phyloP scores from a whole-genome alignment of 805 yeast genomes.

The Kregervanrija fluxuum region DNA sequence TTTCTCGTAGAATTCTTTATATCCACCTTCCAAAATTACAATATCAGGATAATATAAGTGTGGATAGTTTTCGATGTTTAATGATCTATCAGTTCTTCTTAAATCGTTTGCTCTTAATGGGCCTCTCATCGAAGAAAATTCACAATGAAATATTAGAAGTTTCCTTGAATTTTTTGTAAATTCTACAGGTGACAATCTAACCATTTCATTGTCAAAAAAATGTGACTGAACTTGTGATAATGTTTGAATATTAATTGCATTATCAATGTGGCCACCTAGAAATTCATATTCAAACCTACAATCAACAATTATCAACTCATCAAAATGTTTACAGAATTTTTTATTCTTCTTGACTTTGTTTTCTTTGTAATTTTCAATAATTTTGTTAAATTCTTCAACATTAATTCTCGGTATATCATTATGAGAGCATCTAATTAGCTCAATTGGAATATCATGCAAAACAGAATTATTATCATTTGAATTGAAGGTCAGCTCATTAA shows the following conservation, averaged over 20 bases:
- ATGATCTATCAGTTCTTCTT: slow-evolving; percentile 71
- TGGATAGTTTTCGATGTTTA: slow-evolving; percentile 74
- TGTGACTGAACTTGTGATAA: slow-evolving; percentile 59
- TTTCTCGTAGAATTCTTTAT: slow-evolving; percentile 63
- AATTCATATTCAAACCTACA: slow-evolving; percentile 92
- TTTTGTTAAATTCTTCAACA: slow-evolving; percentile 47
- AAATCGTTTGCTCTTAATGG: slow-evolving; percentile 87
- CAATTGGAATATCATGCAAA: slow-evolving; percentile 4
- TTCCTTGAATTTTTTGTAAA: slow-evolving; percentile 25
- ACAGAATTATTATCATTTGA: slow-evolving; percentile 7
- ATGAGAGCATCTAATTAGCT: slow-evolving; percentile 24
- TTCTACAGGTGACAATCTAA: slow-evolving; percentile 17
- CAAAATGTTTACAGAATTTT: slow-evolving; percentile 40
- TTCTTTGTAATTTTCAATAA: slow-evolving; percentile 34
- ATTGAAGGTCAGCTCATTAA: slow-evolving; percentile 17
- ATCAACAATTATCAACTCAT: slow-evolving; percentile 60
- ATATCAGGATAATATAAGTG: slow-evolving; percentile 81
- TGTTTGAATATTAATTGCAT: slow-evolving; percentile 72
- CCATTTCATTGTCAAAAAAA: slow-evolving; percentile 30
- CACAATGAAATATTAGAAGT: slow-evolving; percentile 85
- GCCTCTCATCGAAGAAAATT: slow-evolving; percentile 88
- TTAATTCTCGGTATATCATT: slow-evolving; percentile 69
- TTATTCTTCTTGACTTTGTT: slow-evolving; percentile 22
- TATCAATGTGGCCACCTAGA: slow-evolving; percentile 85
- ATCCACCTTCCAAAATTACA: slow-evolving; percentile 86